Base-by-base conservation (phyloP, 345 rosid genomes). In the Diplotaxis tenuifolia region DNA sequence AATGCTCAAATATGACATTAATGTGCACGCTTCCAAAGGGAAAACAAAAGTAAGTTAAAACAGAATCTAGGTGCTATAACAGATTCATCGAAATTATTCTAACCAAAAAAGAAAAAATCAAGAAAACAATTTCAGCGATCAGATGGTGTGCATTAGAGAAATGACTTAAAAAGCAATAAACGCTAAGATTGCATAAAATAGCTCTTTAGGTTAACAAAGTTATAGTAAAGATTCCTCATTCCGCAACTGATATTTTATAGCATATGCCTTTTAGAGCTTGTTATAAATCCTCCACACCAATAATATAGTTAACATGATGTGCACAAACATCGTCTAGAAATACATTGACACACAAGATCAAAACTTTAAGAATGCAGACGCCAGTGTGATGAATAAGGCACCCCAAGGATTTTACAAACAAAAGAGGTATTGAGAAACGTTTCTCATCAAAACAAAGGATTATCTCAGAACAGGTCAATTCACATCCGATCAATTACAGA, bases 381-480 rank as follows among this genome's bases (percentile, higher is more conserved):
- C 32, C 12, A 3, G 5, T 14, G 68, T 34, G 54, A 63, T 0
- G n/a, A n/a, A n/a, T n/a, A n/a, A n/a, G n/a, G n/a, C n/a, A n/a
- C n/a, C n/a, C 5, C 54, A 20, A 22, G 53, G 62, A 38, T 7
- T 11, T 58, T 11, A 15, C 67, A 67, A 58, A 12, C 40, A 31
- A 38, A 11, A 38, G 15, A 38, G 12, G 12, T 12, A 38, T 12
- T 12, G 2, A 3, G 32, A 67, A 53, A 50, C 29, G 16, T 47
- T 21, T 4, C 62, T 34, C 52, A 67, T 25, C 38, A 67, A n/a
- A 49, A 50, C 53, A 67, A 67, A 32, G 55, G 28, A 45, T 29
- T 31, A 65, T 28, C 19, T 29, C 9, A 32, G 36, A 57, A 66
- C 3, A 9, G 32, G 32, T 50, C 14, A 53, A 67, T 40, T 5